These are phyloP conservation scores for Candida sp. DNA, from an alignment of 1,139 yeast species.

Conservation along the genomic window DNA sequence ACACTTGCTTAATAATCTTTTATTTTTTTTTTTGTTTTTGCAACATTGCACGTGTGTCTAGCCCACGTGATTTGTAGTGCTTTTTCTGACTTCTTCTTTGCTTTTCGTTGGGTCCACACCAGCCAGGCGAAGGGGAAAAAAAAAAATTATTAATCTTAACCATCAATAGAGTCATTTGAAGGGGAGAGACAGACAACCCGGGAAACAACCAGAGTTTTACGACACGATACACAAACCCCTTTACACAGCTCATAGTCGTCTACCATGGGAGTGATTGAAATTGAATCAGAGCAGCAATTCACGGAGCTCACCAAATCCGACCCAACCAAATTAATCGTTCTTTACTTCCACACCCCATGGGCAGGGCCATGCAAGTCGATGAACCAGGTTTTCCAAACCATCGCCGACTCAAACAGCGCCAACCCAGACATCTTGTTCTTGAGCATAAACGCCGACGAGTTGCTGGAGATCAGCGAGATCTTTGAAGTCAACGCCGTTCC, in stretches of 20 bases:
- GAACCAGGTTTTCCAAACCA: slow-evolving; percentile 67
- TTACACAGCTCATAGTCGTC: not conserved
- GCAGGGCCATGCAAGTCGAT: slow-evolving; percentile 96
- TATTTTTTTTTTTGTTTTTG: not conserved
- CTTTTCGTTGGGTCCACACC: not conserved
- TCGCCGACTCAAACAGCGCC: slow-evolving; percentile 48
- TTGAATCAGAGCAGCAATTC: slow-evolving; percentile 83
- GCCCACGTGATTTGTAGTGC: not conserved
- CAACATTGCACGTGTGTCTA: not conserved
- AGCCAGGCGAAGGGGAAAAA: not conserved
- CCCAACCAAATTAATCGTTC: slow-evolving; percentile 67
- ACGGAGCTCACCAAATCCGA: slow-evolving; percentile 70
- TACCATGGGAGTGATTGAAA: slow-evolving; percentile 78
- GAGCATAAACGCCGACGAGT: slow-evolving; percentile 87
- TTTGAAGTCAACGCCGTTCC: slow-evolving; percentile 98
- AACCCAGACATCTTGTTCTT: slow-evolving; percentile 48
- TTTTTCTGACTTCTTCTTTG: not conserved
- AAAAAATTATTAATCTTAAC: not conserved
- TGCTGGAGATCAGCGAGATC: slow-evolving; percentile 84
- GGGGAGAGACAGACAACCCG: not conserved
- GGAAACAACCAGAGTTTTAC: not conserved
- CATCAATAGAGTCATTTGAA: not conserved
- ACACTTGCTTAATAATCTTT: not conserved
- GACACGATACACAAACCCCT: not conserved
- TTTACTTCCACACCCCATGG: slow-evolving; percentile 94